Evolutionary conservation across 2,329 filamentous ascomycete genomes (phyloP), one percentile per base, ranked within the genome.

Genomic region (Coniella vitis): DNA sequence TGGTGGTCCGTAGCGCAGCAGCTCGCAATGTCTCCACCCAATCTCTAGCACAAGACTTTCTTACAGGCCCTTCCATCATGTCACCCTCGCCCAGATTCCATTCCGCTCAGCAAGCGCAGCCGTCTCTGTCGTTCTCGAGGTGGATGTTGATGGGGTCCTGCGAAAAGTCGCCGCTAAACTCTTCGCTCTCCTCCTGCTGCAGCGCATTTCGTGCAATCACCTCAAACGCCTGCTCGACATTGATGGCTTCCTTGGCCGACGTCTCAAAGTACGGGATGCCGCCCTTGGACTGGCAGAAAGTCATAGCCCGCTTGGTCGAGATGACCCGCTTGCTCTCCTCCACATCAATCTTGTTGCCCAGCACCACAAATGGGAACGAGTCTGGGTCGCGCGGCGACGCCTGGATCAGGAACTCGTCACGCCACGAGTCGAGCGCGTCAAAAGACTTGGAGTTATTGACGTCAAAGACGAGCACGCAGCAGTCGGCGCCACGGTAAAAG

Each of bases 381-480:
- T 96, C 90, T 2, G 93, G 93, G 61, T 98, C 93, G 63, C 94
- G 84, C 4, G 93, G 93, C 58, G 89, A 95, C 7, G 93, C 93
- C 71, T 98, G 93, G 59, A 98, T 95, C 58, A 98, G 71, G 65
- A 98, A 98, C 69, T 98, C 93, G 65, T 98, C 93, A 62, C 93
- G 80, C 93, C 93, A 98, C 71, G 90, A 95, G 67, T 98, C 93
- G 52, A 98, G 80, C 13, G 91, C 94, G 67, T 98, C 93, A 68
- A 98, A 98, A 68, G 90, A 95, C 81, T 98, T 98, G 54, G 90
- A 87, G 69, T 96, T 97, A 75, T 98, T 98, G 69, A 98, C 91
- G 65, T 98, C 91, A 74, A 93, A 97, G 45, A 97, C 91, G 47
- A 98, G 76, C 52, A 97, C 91, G 66, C 93, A 97, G 79, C 91